A percentile compares a stretch with the other conserved stretches of the same genome.
Conservation (phyloP, 192 early-diverging fungal species). For the Umbelopsis vinacea region DNA sequence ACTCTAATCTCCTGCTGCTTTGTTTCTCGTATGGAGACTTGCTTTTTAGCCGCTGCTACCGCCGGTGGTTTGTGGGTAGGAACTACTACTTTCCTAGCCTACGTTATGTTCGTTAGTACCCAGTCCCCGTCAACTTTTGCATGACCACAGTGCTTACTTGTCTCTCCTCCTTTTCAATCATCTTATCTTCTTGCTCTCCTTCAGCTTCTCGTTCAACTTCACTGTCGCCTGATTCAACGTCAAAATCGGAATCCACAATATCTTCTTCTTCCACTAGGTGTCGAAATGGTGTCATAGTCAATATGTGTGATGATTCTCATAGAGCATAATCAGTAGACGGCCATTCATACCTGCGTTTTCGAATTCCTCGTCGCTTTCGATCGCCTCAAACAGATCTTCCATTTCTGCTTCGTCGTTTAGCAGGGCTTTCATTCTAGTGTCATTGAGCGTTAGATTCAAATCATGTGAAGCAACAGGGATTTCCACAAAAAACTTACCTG, state of each 20-base stretch:
- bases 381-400: conserved; percentile 57
- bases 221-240: conserved; percentile 50
- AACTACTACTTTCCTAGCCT: conserved; percentile 27
- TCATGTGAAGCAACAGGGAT: background rate
- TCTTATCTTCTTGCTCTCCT: conserved; percentile 35
- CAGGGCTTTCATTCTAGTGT: conserved; percentile 50
- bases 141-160: conserved; percentile 34
- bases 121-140: background rate
- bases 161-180: conserved; percentile 40
- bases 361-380: conserved; percentile 57
- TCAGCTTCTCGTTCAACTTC: conserved; percentile 51
- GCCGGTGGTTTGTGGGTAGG: conserved; percentile 11
- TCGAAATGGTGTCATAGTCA: background rate
- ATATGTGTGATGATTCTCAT: background rate
- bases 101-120: background rate
- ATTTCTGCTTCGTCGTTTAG: conserved; percentile 57
- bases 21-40: background rate
- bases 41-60: background rate
- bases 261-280: conserved; percentile 46
- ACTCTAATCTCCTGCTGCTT: background rate
- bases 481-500: conserved; percentile 36
- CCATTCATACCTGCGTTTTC: conserved; percentile 37
- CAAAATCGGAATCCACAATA: conserved; percentile 61
- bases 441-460: background rate
- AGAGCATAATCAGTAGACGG: conserved; percentile 11